Evolutionary conservation across 163 green algal species (phyloP), one percentile per base, ranked within the genome.

Genomic region (Picocystis sp.): DNA sequence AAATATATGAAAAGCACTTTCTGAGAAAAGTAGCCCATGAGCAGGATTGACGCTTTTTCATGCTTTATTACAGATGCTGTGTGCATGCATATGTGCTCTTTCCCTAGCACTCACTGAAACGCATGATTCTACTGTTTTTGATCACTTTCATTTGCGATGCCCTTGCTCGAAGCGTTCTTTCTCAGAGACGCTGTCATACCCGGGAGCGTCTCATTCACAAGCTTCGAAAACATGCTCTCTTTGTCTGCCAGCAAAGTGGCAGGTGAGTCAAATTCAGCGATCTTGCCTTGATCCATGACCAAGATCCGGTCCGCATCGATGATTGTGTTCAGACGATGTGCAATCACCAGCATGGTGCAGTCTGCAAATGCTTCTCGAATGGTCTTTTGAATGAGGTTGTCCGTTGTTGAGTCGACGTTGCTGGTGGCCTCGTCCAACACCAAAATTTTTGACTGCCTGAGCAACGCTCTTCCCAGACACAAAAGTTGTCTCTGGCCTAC

Each of bases 261-360:
- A 3, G 74, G 74, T 1, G 60, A 65, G 25, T 67, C 60, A 43
- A 65, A 67, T 43, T 67, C 60, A 12, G 35, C 61, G 19, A 69
- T 24, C 9, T 68, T 48, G 25, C 63, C 63, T 25, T 38, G 50
- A 49, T 71, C 53, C 41, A 72, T 38, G 13, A 72, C 62, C 47
- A 82, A 51, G 52, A 79, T 66, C 66, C 70, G 76, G 57, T 81
- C 80, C 19, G 58, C 67, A 57, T 94, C 87, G 56, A 95, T 84
- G 65, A 96, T 87, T n/a, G 87, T 95, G 75, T 94, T 86, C 57
- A 95, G 70, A 24, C 77, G 63, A 74, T 96, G 86, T 12, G 86
- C 87, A 55, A 97, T 96, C 50, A 82, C 95, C 29, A 97, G 70
- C 62, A 87, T 78, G 11, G 87, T 97, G 66, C 69, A 82, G 55